phyloP scores from a whole-genome alignment of 805 yeast species.

The Zygoascus flipseniorum region DNA sequence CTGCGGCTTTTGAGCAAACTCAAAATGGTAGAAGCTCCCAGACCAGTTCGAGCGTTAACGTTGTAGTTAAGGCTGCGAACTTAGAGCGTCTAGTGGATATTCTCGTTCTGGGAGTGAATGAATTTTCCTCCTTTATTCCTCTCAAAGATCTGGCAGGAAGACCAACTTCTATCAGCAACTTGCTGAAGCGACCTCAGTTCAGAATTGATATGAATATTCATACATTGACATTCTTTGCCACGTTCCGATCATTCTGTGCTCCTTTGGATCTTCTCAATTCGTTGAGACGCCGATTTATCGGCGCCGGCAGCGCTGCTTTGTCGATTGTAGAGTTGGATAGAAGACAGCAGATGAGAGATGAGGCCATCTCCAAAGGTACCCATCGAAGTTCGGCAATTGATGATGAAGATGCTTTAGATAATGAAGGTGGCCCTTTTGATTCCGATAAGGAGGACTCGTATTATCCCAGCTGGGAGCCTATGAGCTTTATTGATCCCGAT shows the following conservation, averaged over 20 bases:
- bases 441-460: conserved; percentile 8
- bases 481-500: conserved; percentile 23
- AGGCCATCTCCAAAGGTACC: background rate
- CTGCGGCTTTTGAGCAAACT: conserved; percentile 1
- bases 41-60: conserved; percentile 25
- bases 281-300: conserved; percentile 46
- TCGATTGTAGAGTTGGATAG: conserved; percentile 34
- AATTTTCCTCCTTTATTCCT: conserved; percentile 36
- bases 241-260: conserved; percentile 58
- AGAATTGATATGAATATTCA: conserved; percentile 57
- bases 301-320: conserved; percentile 54
- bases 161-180: background rate
- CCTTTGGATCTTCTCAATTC: conserved; percentile 46
- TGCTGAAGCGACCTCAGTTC: conserved; percentile 24
- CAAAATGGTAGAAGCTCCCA: background rate
- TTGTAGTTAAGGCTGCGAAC: conserved; percentile 59
- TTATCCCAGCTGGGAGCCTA: conserved; percentile 22
- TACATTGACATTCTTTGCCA: conserved; percentile 60
- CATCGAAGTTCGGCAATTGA: conserved; percentile 9
- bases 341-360: background rate
- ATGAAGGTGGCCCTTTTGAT: background rate
- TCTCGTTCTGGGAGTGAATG: conserved; percentile 60
- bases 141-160: conserved; percentile 7
- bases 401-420: conserved; percentile 8
- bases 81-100: conserved; percentile 73